Percentiles rank a stretch among this genome's conserved stretches.
phyloP scores from a whole-genome alignment of 768 basidiomycete genomes.

The Leccinum fibrillosum region DNA sequence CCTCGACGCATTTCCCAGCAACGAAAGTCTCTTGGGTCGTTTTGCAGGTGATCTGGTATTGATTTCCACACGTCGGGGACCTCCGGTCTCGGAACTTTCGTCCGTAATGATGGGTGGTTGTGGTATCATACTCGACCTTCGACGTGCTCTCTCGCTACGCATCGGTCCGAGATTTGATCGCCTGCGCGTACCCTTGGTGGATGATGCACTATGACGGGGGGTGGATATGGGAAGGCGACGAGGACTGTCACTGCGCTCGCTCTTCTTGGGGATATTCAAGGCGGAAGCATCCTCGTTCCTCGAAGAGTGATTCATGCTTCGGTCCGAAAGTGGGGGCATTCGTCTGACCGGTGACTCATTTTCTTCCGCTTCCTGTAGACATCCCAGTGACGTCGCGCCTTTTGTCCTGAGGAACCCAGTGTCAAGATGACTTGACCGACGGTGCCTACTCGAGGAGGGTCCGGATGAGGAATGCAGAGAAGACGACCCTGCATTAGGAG shows the following conservation, averaged over 20 bases:
- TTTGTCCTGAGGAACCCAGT: conserved; percentile 61
- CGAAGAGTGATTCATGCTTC: conserved; percentile 54
- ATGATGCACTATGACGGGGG: conserved; percentile 34
- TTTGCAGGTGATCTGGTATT: conserved; percentile 53
- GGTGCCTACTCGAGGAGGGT: conserved; percentile 35
- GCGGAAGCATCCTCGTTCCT: conserved; percentile 20
- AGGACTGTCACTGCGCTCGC: conserved; percentile 39
- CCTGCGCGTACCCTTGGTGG: conserved; percentile 44
- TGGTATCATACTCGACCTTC: conserved; percentile 82
- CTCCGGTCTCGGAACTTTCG: conserved; percentile 32
- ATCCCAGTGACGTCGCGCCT: conserved; percentile 49
- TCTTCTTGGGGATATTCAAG: conserved; percentile 35
- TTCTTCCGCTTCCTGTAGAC: conserved; percentile 75
- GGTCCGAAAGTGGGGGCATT: conserved; percentile 54
- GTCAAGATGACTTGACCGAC: conserved; percentile 67
- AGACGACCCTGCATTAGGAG: conserved; percentile 16
- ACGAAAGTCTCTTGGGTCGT: conserved; percentile 54
- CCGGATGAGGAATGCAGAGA: conserved; percentile 38
- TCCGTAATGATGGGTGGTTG: conserved; percentile 49
- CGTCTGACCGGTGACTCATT: conserved; percentile 34
- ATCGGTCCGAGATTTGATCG: conserved; percentile 76
- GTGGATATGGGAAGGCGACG: conserved; percentile 50
- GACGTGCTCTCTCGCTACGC: conserved; percentile 66
- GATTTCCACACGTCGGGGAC: conserved; percentile 42
- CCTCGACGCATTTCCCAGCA: conserved; percentile 41